Evolutionary conservation across 257 asterid genomes (phyloP).

Genomic region (Solanum bukasovii): DNA sequence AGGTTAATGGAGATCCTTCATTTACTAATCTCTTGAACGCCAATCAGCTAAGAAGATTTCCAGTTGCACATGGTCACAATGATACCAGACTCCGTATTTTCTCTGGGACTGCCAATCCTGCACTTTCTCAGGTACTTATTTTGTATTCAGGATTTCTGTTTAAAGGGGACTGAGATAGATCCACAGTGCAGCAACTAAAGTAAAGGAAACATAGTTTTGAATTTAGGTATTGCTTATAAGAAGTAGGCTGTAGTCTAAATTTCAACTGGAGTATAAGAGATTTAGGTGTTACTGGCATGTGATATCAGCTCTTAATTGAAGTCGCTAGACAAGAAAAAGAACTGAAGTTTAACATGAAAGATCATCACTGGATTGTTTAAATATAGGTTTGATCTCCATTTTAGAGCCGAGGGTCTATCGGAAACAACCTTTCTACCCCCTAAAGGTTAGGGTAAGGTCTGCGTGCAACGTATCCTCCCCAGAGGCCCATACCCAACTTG

Average conservation of each 20-base stretch:
- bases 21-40: conserved; percentile 47
- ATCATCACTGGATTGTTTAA: neutral
- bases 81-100: conserved; percentile 72
- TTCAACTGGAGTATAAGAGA: neutral
- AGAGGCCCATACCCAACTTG: neutral
- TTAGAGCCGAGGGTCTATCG: neutral
- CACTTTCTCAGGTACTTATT: conserved; percentile 57
- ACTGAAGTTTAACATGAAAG: neutral
- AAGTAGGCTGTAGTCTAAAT: neutral
- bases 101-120: conserved; percentile 87
- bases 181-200: neutral
- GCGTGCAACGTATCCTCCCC: neutral
- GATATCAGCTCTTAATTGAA: neutral
- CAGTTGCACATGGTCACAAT: conserved; percentile 14
- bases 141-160: neutral
- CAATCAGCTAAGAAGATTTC: conserved; percentile 20
- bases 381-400: neutral
- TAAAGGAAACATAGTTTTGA: neutral
- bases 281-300: neutral
- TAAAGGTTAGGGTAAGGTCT: neutral
- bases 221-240: neutral
- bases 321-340: neutral
- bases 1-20: conserved; percentile 20
- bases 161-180: neutral
- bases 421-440: neutral